phyloP scores from a whole-genome alignment of 345 rosid species.

The Punica granatum region DNA sequence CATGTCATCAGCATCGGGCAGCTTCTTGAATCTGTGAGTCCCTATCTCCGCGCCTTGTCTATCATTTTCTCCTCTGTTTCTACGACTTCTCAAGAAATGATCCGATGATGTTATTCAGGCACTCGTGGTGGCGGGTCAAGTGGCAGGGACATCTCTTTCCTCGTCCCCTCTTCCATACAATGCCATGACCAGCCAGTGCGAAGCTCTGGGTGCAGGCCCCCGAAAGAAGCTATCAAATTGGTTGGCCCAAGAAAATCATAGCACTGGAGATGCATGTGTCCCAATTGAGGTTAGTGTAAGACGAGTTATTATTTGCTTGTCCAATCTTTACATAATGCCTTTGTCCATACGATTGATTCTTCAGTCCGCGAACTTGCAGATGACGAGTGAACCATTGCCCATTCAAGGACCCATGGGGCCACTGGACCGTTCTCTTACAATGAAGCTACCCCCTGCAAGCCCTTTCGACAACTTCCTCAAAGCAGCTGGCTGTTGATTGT shows the following conservation, averaged over 20 bases:
- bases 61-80: neutral
- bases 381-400: constrained; percentile 5
- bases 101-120: constrained; percentile 39
- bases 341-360: neutral
- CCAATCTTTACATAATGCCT: neutral
- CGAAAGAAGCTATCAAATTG: constrained; percentile 87
- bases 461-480: constrained; percentile 90
- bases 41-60: neutral
- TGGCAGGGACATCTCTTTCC: constrained; percentile 70
- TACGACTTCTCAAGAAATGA: neutral
- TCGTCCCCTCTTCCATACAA: constrained; percentile 83
- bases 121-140: constrained; percentile 92
- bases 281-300: neutral
- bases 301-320: neutral
- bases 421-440: constrained; percentile 39
- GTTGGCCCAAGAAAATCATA: constrained; percentile 61
- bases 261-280: constrained; percentile 8
- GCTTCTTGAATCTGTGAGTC: constrained; percentile 80
- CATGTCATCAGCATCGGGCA: constrained; percentile 80
- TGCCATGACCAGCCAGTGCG: constrained; percentile 75
- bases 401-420: constrained; percentile 16
- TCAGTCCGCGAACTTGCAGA: constrained; percentile 13
- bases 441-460: constrained; percentile 89
- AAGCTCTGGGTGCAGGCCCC: constrained; percentile 71
- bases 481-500: constrained; percentile 57